These are phyloP conservation scores for Colletotrichum incanum DNA, from an alignment of 2,329 filamentous ascomycete genomes.

Conservation along the genomic window DNA sequence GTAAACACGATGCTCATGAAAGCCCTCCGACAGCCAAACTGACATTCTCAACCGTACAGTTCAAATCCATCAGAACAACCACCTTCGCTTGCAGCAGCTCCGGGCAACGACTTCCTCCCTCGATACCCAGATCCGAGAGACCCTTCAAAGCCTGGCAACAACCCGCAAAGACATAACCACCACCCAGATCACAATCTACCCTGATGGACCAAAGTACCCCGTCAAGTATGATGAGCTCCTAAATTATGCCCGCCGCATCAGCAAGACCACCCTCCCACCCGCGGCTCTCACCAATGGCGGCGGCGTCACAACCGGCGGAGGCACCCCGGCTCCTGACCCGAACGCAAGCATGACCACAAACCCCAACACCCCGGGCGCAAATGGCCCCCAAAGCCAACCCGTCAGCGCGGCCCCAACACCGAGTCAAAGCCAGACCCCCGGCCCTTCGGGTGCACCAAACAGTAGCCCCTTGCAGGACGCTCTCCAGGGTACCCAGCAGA, in stretches of 20 bases:
- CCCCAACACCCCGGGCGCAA: conserved; percentile 31
- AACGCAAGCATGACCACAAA: conserved; percentile 38
- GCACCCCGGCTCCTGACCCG: conserved; percentile 37
- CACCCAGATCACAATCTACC: conserved; percentile 72
- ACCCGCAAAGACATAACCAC: conserved; percentile 81
- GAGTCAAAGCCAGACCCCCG: conserved; percentile 44
- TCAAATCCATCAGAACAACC: conserved; percentile 82
- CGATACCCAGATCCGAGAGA: conserved; percentile 81
- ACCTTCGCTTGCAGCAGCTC: conserved; percentile 78
- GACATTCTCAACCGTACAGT: conserved; percentile 61
- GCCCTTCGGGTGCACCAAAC: conserved; percentile 39
- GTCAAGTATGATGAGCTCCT: conserved; percentile 83
- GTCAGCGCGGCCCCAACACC: conserved; percentile 47
- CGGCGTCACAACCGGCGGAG: conserved; percentile 45
- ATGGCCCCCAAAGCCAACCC: conserved; percentile 42
- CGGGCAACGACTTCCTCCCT: conserved; percentile 76
- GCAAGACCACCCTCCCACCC: conserved; percentile 83
- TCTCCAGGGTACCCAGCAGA: conserved; percentile 52
- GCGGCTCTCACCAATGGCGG: conserved; percentile 64
- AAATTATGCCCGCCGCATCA: conserved; percentile 84
- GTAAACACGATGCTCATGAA: conserved; percentile 58
- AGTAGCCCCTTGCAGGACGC: conserved; percentile 46
- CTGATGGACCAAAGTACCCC: conserved; percentile 65
- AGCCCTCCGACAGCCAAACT: background rate
- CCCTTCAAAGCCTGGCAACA: conserved; percentile 77